phyloP scores from a whole-genome alignment of 1,284 basidiomycete species.

The Anthracocystis setariae region DNA sequence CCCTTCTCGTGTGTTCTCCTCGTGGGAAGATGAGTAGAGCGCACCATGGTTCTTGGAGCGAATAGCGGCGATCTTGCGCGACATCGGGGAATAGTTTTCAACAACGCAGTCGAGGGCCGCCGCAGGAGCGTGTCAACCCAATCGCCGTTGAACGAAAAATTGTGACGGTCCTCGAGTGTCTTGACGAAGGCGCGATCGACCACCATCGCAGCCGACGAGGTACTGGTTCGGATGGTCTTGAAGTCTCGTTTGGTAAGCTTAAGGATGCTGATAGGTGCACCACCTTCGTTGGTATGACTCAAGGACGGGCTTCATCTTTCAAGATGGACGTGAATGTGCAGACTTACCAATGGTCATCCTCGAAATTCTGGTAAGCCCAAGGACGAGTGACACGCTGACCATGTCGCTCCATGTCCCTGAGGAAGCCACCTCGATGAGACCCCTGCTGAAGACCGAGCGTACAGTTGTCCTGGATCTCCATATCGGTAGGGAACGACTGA shows the following conservation, averaged over 20 bases:
- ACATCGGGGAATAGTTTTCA: conserved; percentile 63
- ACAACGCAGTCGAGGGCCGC: conserved; percentile 64
- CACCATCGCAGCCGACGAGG: conserved; percentile 69
- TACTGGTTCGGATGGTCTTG: conserved; percentile 67
- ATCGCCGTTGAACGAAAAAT: conserved; percentile 57
- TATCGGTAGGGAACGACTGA: conserved; percentile 69
- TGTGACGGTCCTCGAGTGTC: conserved; percentile 60
- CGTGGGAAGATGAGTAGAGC: conserved; percentile 68
- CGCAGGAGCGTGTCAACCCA: conserved; percentile 66
- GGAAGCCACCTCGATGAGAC: conserved; percentile 68
- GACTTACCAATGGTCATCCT: conserved; percentile 41
- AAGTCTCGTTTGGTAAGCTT: conserved; percentile 58
- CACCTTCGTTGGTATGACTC: conserved; percentile 54
- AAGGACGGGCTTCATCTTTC: conserved; percentile 60
- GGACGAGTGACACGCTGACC: conserved; percentile 65
- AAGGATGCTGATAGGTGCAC: conserved; percentile 56
- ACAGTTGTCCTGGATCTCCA: conserved; percentile 69
- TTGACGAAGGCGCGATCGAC: conserved; percentile 65
- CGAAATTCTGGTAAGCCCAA: conserved; percentile 60
- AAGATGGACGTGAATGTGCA: conserved; percentile 58
- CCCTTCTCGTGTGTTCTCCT: conserved; percentile 67
- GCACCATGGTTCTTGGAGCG: conserved; percentile 64
- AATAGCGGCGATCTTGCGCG: conserved; percentile 65
- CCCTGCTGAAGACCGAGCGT: conserved; percentile 69
- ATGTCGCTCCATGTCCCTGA: conserved; percentile 68